Evolutionary conservation across 2,329 filamentous ascomycete species (phyloP).

Genomic region (Knoxdaviesia capensis): DNA sequence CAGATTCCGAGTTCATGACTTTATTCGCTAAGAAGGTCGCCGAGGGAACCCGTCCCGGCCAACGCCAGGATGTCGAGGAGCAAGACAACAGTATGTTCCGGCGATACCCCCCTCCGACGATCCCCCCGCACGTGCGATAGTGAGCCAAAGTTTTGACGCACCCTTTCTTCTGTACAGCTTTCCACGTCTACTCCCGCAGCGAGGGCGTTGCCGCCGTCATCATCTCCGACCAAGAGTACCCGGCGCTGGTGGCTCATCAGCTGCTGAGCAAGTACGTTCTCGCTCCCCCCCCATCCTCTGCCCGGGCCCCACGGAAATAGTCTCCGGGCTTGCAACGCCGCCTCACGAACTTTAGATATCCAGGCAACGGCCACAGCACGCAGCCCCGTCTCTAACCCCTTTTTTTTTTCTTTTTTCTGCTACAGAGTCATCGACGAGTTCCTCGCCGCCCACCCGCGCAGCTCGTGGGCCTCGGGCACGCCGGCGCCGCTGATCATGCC

Average conservation of each 20-base stretch:
- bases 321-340: too few relatives aligned
- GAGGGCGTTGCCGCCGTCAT: conserved; percentile 59
- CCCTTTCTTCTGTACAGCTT: conserved; percentile 29
- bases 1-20: conserved; percentile 48
- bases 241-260: conserved; percentile 63
- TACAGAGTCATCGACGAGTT: conserved; percentile 59
- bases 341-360: conserved; percentile 3
- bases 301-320: too few relatives aligned
- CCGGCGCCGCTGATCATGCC: conserved; percentile 38
- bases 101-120: neutral
- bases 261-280: conserved; percentile 47
- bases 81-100: conserved; percentile 29
- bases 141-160: neutral
- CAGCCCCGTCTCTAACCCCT: neutral
- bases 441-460: conserved; percentile 51
- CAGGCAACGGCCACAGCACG: neutral
- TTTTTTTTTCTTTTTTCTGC: neutral
- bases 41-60: conserved; percentile 61
- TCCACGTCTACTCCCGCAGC: conserved; percentile 59
- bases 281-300: neutral
- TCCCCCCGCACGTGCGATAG: neutral
- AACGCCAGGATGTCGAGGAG: conserved; percentile 71
- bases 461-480: conserved; percentile 38
- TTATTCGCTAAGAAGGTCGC: conserved; percentile 77
- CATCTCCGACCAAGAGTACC: conserved; percentile 59